Evolutionary conservation across 2,329 filamentous ascomycete genomes (phyloP), one percentile per base, ranked within the genome.

Genomic region (Aspergillus udagawae): DNA sequence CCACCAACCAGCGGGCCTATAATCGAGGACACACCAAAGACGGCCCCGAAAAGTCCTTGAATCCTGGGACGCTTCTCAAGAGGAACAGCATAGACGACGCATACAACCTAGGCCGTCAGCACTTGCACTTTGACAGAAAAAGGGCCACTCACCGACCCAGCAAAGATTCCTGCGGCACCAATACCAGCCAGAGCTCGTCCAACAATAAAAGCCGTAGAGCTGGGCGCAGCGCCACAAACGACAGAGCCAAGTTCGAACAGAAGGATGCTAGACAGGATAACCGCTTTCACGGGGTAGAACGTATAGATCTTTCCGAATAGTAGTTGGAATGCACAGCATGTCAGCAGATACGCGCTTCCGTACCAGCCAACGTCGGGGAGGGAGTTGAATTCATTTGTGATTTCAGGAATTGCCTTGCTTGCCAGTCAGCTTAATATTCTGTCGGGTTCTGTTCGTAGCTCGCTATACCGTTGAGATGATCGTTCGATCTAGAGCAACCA

Each of bases 21-120:
- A 4, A 66, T 51, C 2, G 60, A 64, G 0, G 68, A 66, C 2
- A 69, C 14, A 5, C 67, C 64, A 63, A 63, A 70, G 12, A 63
- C 61, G 32, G 56, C 52, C 35, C 61, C 69, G 49, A 67, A 73
- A 1, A 65, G 61, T 0, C 74, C 70, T 23, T 74, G 64, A 25
- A 67, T 67, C 14, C 64, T 49, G 9, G 72, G 65, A 4, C 67
- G 69, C 6, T 73, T 65, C 21, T 69, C 58, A 41, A 73, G 66
- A 20, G 74, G 63, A 21, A 74, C 60, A 17, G 75, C 35, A 70
- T 62, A 48, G 67, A 59, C 5, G 62, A 63, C 14, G 74, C 75
- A 44, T 4, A 44, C 32, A 17, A 38, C 32, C 32, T 38, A 38
- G 32, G 8, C 41, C 4, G 5, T 44, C 35, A 50, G 38, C 23